Base-by-base conservation (phyloP, 208 protist species). In the Trypanosoma cruzi region DNA sequence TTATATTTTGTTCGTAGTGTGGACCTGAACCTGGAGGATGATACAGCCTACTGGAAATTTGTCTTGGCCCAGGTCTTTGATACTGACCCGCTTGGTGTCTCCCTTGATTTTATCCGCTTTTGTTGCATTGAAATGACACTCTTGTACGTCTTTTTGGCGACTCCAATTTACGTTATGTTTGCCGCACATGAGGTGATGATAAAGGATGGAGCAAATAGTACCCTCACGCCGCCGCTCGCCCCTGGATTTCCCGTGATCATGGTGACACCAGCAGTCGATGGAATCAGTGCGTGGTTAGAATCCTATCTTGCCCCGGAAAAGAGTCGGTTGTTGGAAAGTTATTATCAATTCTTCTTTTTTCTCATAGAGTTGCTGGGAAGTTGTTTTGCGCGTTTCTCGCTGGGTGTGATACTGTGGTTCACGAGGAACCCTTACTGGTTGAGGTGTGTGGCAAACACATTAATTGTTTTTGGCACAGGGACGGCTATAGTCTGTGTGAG, bases 1-100 rank as follows among this genome's bases (percentile, higher is more conserved):
- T 71, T 95, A 8, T 92, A 86, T 66, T 89, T 89, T 64, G 68
- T 91, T 48, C 84, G 86, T 66, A 85, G 81, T 76, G 72, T 90
- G 44, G 82, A 92, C 73, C 54, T 80, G 1, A 73, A 75, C 50
- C 74, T 84, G 70, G 85, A 88, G 32, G 40, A 72, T 10, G 76
- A 83, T 37, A 22, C 61, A 1, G 63, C 61, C 28, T 89, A 89
- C 62, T 91, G 79, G 80, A 70, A 70, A 46, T 86, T 83, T 62
- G 78, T 92, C 34, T 63, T 92, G 20, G 77, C 75, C 16, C 89
- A 89, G 37, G 62, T 88, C 3, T 90, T 86, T 79, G 86, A 90
- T 61, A 49, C 71, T 6, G 82, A 90, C 50, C 82, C 81, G 42
- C 73, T 81, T 49, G 64, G 75, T 24, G 66, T 89, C 22, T 48